Percentiles rank a stretch among this genome's conserved stretches.
phyloP scores from a whole-genome alignment of 768 basidiomycete species.

The Lepiota subincarnata region DNA sequence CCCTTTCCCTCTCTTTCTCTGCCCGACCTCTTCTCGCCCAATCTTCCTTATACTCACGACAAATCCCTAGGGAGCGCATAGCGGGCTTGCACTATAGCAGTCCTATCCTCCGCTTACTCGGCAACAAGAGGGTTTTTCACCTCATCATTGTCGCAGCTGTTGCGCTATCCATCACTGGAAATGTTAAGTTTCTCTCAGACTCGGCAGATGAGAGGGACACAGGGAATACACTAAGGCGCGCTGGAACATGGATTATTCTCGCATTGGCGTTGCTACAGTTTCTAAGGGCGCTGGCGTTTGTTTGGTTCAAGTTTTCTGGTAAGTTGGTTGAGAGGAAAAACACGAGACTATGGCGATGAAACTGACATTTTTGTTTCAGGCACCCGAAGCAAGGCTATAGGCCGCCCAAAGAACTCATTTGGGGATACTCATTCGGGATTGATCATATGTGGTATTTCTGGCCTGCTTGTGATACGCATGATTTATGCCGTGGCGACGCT shows the following conservation, averaged over 20 bases:
- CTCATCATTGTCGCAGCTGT: neutral
- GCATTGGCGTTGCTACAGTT: neutral
- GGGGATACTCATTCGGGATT: conserved; percentile 25
- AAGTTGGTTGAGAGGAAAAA: neutral
- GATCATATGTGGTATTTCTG: conserved; percentile 29
- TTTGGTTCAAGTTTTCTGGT: neutral
- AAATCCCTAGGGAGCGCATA: neutral
- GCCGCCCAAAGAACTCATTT: conserved; percentile 8
- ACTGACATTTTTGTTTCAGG: neutral
- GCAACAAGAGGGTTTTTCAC: neutral
- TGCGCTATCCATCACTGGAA: neutral
- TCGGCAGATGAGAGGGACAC: neutral
- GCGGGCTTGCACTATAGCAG: neutral
- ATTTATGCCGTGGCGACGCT: conserved; percentile 31
- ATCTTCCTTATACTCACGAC: too few species aligned
- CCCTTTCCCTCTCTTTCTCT: neutral
- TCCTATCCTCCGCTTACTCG: neutral
- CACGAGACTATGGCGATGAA: too few species aligned
- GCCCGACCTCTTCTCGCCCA: neutral
- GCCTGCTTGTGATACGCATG: conserved; percentile 36
- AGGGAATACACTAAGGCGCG: neutral
- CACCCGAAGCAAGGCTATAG: conserved; percentile 6
- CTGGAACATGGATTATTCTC: neutral
- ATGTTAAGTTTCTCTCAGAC: neutral
- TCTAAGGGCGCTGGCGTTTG: neutral